Evolutionary conservation across 176 grass and related monocot genomes (phyloP), one percentile per base, ranked within the genome.

Genomic region (Microstegium vimineum): DNA sequence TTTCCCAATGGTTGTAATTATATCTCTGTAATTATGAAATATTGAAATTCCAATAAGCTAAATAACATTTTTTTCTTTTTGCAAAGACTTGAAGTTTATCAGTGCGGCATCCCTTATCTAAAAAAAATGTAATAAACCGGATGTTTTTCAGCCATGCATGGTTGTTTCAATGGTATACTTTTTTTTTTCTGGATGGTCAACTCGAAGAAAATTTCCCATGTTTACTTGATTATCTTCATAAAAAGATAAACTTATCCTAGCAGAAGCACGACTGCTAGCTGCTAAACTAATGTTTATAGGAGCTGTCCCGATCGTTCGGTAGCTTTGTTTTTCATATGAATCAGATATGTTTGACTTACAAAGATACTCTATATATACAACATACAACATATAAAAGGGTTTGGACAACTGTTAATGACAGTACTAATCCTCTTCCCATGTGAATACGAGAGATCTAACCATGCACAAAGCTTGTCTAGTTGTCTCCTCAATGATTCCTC

Each of bases 401-500:
- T 33, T 59, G 79, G 81, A 84, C 81, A 94, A 86, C 77, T 80
- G 81, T 80, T 78, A 63, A 84, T 87, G 81, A 84, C 33, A 71
- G 81, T 79, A 74, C 60, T 76, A 90, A 76, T 86, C 80, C 61
- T 70, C 38, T 61, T 54, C 27, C 23, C 80, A 85, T 89, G 89
- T 91, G 88, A 81, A 81, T 75, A 79, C 8, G 25, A 62, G 82
- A 86, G 80, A 90, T 75, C 85, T 90, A 45, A 70, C 75, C 77
- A n/a, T n/a, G n/a, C n/a, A 71, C 34, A 64, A 37, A 13, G 49
- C 71, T 65, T 57, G 86, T 74, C 63, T 72, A 84, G 76, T 86
- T 91, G 86, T 86, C 83, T 66, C 54, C 46, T 77, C 81, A 71
- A 86, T 89, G 72, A 84, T 91, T 94, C 80, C 66, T 52, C 43